Evolutionary conservation across 2,329 filamentous ascomycete species (phyloP), one percentile per base, ranked within the genome.

Genomic region (Cladobotryum protrusum): DNA sequence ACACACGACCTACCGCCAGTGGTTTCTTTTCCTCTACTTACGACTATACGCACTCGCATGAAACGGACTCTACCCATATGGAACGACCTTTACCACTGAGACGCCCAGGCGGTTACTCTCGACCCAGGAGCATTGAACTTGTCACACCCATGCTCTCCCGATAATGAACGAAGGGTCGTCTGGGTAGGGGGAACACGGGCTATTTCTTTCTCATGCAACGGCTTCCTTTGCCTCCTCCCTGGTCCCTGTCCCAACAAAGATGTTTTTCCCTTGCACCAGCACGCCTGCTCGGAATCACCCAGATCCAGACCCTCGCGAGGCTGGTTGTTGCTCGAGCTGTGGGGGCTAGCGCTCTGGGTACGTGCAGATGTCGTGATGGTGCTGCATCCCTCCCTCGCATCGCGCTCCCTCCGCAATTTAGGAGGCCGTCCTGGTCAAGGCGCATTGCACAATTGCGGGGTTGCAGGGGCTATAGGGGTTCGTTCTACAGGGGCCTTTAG

Each of bases 121-220:
- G 81, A 43, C 78, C 79, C 33, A 81, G 77, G 66, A 83, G 79
- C 67, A 81, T 83, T 58, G 80, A 84, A 66, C 71, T 84, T 18
- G 79, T 84, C 41, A 82, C 80, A 45, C 81, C 81, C 33, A 74
- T 81, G 65, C 62, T 78, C 56, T 71, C 76, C 47, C 72, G 75
- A 57, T 81, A 57, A 63, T 49, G 36, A 8, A 18, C 35, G 29
- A 33, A 13, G 46, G 43, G 41, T n/a, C n/a, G 42, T 44, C 42
- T 29, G 48, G 46, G 46, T 45, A 13, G 47, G 43, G 20, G 42
- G 47, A 17, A 19, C n/a, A 32, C 43, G 11, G 24, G 24, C 3
- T 29, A 9, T 40, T 17, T 37, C 35, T 37, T 14, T 40, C 35
- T 17, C 35, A n/a, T 17, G 11, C 19, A 12, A 15, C 37, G 6